Conservation (phyloP, 1,139 yeast species). For the Dujonia santamariae region DNA sequence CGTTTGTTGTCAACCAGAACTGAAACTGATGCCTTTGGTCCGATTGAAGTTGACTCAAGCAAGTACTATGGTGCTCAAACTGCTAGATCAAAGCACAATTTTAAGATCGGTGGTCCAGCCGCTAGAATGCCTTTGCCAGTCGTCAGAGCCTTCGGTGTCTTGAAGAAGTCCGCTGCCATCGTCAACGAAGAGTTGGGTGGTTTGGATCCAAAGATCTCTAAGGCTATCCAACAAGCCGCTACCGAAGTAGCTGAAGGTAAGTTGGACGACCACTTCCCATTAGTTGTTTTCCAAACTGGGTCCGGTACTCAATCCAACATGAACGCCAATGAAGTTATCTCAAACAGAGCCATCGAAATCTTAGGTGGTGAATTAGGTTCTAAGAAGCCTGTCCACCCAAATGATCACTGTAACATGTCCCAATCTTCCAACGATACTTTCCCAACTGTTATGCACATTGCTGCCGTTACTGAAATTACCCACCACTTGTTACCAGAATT, state of each 20-base stretch:
- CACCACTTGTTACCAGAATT: slow-evolving; percentile 70
- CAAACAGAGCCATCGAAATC: slow-evolving; percentile 89
- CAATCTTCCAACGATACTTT: slow-evolving; percentile 93
- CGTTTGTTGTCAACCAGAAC: slow-evolving; percentile 49
- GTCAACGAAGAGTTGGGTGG: slow-evolving; percentile 74
- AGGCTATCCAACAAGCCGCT: slow-evolving; percentile 83
- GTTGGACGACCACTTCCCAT: slow-evolving; percentile 84
- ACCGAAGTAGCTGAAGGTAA: slow-evolving; percentile 86
- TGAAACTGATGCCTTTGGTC: slow-evolving; percentile 96
- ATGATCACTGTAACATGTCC: slow-evolving; percentile 93
- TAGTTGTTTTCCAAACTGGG: slow-evolving; percentile 95
- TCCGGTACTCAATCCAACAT: slow-evolving; percentile 95
- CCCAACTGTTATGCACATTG: slow-evolving; percentile 98
- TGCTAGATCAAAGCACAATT: slow-evolving; percentile 88
- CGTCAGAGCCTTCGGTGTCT: slow-evolving; percentile 78
- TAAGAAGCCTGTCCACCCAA: slow-evolving; percentile 88
- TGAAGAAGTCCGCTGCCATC: slow-evolving; percentile 87
- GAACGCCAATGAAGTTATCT: slow-evolving; percentile 95
- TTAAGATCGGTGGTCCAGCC: slow-evolving; percentile 80
- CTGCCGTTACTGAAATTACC: slow-evolving; percentile 84
- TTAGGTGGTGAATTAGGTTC: slow-evolving; percentile 85
- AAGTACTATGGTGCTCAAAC: slow-evolving; percentile 99
- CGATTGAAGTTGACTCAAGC: slow-evolving; percentile 79
- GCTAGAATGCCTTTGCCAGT: slow-evolving; percentile 72
- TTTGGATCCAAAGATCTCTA: slow-evolving; percentile 70